phyloP scores from a whole-genome alignment of 805 yeast genomes.

The Candida ulmi region DNA sequence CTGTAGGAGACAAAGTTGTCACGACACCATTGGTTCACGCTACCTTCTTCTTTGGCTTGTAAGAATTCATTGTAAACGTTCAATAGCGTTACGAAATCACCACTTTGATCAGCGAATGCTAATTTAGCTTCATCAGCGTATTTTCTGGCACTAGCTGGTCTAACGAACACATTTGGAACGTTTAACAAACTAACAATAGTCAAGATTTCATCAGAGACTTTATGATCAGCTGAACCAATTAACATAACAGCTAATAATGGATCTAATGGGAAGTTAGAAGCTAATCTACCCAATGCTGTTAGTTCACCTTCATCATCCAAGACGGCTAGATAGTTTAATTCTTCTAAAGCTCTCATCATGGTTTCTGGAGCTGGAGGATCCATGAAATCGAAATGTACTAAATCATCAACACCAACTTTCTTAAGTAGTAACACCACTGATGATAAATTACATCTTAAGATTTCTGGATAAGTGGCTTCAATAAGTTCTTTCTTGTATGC shows the following conservation, averaged over 20 bases:
- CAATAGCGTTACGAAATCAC: slow-evolving; percentile 88
- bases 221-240: slow-evolving; percentile 78
- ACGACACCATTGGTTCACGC: slow-evolving; percentile 82
- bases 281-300: slow-evolving; percentile 83
- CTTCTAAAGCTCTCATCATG: slow-evolving; percentile 98
- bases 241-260: slow-evolving; percentile 93
- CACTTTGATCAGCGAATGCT: slow-evolving; percentile 86
- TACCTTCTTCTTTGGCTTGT: slow-evolving; percentile 66
- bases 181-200: slow-evolving; percentile 86
- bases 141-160: slow-evolving; percentile 84
- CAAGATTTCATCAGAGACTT: slow-evolving; percentile 84
- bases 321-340: slow-evolving; percentile 84
- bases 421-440: slow-evolving; percentile 90
- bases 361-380: slow-evolving; percentile 99
- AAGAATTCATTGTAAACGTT: slow-evolving; percentile 85
- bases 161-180: slow-evolving; percentile 90
- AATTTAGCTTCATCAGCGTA: slow-evolving; percentile 89
- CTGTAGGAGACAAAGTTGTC: slow-evolving; percentile 82
- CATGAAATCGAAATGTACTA: slow-evolving; percentile 97
- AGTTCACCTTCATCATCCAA: slow-evolving; percentile 87
- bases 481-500: slow-evolving; percentile 91
- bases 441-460: slow-evolving; percentile 83
- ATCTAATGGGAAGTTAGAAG: slow-evolving; percentile 91
- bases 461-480: slow-evolving; percentile 95
- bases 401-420: slow-evolving; percentile 90